These are phyloP conservation scores for Cladosporium halotolerans DNA, from an alignment of 2,329 filamentous ascomycete species.

Conservation along the genomic window DNA sequence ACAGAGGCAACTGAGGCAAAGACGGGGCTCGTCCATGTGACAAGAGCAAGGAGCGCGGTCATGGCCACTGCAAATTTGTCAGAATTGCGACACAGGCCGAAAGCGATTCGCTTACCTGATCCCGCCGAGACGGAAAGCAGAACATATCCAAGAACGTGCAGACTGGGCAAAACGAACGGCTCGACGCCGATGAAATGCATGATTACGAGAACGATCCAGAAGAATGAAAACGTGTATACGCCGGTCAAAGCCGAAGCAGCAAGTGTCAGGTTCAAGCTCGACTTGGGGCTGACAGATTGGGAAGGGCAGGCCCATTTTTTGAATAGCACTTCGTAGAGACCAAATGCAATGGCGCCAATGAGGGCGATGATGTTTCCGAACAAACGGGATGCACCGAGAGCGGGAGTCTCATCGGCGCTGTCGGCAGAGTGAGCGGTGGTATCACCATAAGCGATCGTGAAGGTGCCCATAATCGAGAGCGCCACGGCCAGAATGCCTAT, in stretches of 20 bases:
- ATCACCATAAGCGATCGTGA: slow-evolving; percentile 30
- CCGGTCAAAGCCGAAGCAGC: slow-evolving; percentile 28
- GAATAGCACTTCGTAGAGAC: slow-evolving; percentile 31
- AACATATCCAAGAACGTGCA: slow-evolving; percentile 24
- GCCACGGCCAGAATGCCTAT: slow-evolving; percentile 24
- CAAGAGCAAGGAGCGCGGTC: slow-evolving; percentile 26
- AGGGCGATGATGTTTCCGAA: slow-evolving; percentile 28
- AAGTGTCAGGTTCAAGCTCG: slow-evolving; percentile 25
- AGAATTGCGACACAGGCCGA: neutral
- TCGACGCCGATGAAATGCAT: slow-evolving; percentile 27
- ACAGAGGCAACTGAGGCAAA: slow-evolving; percentile 31
- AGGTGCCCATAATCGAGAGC: slow-evolving; percentile 28
- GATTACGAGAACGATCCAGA: slow-evolving; percentile 25
- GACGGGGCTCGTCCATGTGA: slow-evolving; percentile 31
- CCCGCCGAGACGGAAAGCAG: slow-evolving; percentile 26
- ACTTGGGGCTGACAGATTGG: slow-evolving; percentile 19
- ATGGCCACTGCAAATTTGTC: slow-evolving; percentile 20
- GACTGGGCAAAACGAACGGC: slow-evolving; percentile 23
- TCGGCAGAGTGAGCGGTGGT: slow-evolving; percentile 21
- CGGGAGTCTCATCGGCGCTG: slow-evolving; percentile 9
- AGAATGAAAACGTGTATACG: slow-evolving; percentile 25
- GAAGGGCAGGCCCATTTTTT: slow-evolving; percentile 31
- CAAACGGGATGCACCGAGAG: slow-evolving; percentile 23
- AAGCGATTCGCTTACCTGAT: slow-evolving; percentile 16
- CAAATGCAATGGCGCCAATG: slow-evolving; percentile 28